Evolutionary conservation across 2,329 filamentous ascomycete genomes (phyloP), one percentile per base, ranked within the genome.

Genomic region (Exserohilum rostratum): DNA sequence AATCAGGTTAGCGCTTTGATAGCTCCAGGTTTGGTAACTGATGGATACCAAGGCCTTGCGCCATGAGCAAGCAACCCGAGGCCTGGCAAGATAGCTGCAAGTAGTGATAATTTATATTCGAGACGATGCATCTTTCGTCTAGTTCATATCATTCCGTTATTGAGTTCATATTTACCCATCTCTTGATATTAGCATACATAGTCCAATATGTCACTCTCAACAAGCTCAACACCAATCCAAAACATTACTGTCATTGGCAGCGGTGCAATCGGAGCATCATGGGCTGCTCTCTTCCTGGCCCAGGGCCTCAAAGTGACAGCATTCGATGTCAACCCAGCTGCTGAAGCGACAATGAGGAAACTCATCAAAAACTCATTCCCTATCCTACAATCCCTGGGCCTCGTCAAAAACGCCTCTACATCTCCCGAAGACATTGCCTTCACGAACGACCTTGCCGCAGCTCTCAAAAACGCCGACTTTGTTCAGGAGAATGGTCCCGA

Each of bases 281-380:
- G 78, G 77, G 73, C 76, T 2, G 74, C 73, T 9, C 65, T 78
- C 0, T 78, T 78, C 45, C 67, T 78, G 0, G 66, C 76, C 4
- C 67, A 71, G 42, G 76, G 75, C 17, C 57, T 75, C n/a, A 61
- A 64, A 15, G 78, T 80, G n/a, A 63, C 76, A 4, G 74, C 75
- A 15, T 77, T 74, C n/a, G 77, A 80, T 51, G 75, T 77, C 46
- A 74, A 72, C 6, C 66, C 68, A 17, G 71, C 77, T 2, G 67
- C 75, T 47, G 43, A 58, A 3, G 60, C 57, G 12, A 55, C 57
- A 1, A 40, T 66, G 13, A 44, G 55, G 17, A 42, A 42, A n/a
- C 39, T 42, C 5, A 25, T 42, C 39, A 30, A n/a, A 5, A 42
- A 42, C 53, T n/a, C 39, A 30, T 25, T 30, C 9, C 39, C 39